A percentile compares a stretch with the other conserved stretches of the same genome.
Evolutionary conservation across 371 early-diverging fungal species (phyloP).

Genomic region (Zancudomyces culisetae): DNA sequence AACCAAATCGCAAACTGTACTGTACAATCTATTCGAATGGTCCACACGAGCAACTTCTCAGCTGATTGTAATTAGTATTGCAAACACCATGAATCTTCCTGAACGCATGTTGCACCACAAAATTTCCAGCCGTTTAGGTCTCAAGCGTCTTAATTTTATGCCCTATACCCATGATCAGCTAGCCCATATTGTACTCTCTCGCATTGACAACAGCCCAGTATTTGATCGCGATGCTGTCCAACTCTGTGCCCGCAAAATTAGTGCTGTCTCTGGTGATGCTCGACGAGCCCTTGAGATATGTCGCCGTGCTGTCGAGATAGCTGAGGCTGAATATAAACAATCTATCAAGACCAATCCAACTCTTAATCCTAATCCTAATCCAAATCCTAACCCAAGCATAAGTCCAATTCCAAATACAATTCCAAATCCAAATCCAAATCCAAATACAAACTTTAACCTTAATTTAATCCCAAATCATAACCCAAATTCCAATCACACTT

Average conservation of each 20-base stretch:
- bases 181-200: conserved; percentile 55
- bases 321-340: too few relatives aligned
- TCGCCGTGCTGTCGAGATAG: too few relatives aligned
- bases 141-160: conserved; percentile 73
- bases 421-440: too few relatives aligned
- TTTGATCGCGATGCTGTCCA: conserved; percentile 75
- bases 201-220: conserved; percentile 48
- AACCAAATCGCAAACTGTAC: conserved; percentile 75
- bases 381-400: too few relatives aligned
- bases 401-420: too few relatives aligned
- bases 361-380: too few relatives aligned
- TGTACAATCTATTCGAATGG: conserved; percentile 98
- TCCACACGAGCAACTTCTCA: conserved; percentile 64
- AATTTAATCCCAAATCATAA: too few relatives aligned
- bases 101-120: conserved; percentile 84
- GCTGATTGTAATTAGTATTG: conserved; percentile 85
- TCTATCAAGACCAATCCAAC: too few relatives aligned
- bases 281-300: conserved; percentile 90
- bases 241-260: conserved; percentile 85
- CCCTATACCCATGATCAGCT: conserved; percentile 77
- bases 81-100: conserved; percentile 98
- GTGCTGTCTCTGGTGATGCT: conserved; percentile 92
- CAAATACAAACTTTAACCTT: too few relatives aligned
- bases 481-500: too few relatives aligned
- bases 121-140: conserved; percentile 78